phyloP scores from a whole-genome alignment of 495 filamentous ascomycete genomes.

The Hypomontagnella monticulosa region DNA sequence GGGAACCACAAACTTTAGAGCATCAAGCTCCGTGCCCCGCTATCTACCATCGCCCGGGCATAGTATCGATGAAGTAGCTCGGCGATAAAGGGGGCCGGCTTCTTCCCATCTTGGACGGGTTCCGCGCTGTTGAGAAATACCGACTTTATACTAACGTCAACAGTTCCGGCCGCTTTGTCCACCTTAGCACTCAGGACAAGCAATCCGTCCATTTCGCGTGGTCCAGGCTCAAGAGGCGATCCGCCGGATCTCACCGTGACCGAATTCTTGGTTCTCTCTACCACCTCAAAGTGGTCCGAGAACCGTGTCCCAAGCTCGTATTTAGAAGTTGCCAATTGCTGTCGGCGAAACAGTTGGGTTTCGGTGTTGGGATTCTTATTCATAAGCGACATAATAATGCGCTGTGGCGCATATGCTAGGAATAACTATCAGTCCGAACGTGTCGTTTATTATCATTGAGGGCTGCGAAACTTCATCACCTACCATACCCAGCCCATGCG shows the following conservation, averaged over 20 bases:
- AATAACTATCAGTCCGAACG: slow-evolving; percentile 1
- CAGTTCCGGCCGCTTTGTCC: slow-evolving; percentile 65
- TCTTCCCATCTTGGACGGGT: slow-evolving; percentile 54
- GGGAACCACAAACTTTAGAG: not conserved
- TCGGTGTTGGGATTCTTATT: slow-evolving; percentile 67
- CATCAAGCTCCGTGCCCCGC: slow-evolving; percentile 20
- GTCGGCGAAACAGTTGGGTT: slow-evolving; percentile 66
- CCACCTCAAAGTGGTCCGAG: slow-evolving; percentile 79
- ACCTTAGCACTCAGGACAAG: slow-evolving; percentile 72
- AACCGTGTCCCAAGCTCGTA: slow-evolving; percentile 72
- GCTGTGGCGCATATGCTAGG: slow-evolving; percentile 71
- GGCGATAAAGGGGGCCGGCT: slow-evolving; percentile 64
- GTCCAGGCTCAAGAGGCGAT: slow-evolving; percentile 65
- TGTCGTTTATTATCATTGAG: not conserved
- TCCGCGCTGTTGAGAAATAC: slow-evolving; percentile 61
- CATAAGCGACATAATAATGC: slow-evolving; percentile 65
- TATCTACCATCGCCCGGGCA: slow-evolving; percentile 54
- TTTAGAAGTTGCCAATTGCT: slow-evolving; percentile 59
- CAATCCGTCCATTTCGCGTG: slow-evolving; percentile 71
- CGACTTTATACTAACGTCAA: slow-evolving; percentile 73
- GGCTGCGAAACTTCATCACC: slow-evolving; percentile 27
- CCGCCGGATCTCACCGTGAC: slow-evolving; percentile 73
- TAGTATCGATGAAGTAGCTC: slow-evolving; percentile 71
- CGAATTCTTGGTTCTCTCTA: slow-evolving; percentile 68
- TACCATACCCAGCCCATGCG: slow-evolving; percentile 71